phyloP scores from a whole-genome alignment of 2,329 filamentous ascomycete genomes.

The Oidium heveae region DNA sequence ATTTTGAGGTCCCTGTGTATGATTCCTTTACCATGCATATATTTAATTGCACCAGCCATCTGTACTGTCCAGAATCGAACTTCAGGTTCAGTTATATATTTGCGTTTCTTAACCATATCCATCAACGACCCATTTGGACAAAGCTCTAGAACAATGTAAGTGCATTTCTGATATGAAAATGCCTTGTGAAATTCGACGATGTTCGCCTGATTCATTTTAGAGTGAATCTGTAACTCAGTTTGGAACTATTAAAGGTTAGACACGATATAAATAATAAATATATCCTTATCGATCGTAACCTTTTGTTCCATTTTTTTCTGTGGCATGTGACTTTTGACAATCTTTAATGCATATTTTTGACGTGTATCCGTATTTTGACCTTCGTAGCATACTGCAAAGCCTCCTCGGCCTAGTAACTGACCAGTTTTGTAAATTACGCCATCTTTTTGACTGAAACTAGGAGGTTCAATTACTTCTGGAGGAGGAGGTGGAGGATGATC shows the following conservation, averaged over 20 bases:
- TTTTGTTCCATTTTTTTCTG: constrained; percentile 58
- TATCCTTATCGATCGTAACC: constrained; percentile 20
- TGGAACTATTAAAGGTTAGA: constrained; percentile 26
- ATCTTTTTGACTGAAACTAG: constrained; percentile 41
- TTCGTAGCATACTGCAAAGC: constrained; percentile 61
- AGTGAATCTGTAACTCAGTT: constrained; percentile 88
- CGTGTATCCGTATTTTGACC: constrained; percentile 37
- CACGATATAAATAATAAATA: background rate
- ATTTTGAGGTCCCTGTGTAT: constrained; percentile 96
- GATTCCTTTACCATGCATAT: constrained; percentile 85
- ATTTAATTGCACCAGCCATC: constrained; percentile 90
- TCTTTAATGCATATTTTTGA: constrained; percentile 52
- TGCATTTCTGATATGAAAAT: constrained; percentile 70
- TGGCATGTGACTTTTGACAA: constrained; percentile 63
- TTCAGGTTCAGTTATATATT: constrained; percentile 76
- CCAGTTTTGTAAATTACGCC: constrained; percentile 52
- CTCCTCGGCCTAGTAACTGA: constrained; percentile 52
- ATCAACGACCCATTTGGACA: constrained; percentile 91
- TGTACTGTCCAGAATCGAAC: constrained; percentile 85
- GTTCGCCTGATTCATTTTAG: constrained; percentile 87
- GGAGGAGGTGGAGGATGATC: constrained; percentile 42
- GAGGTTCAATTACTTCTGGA: constrained; percentile 30
- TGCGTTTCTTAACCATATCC: constrained; percentile 89
- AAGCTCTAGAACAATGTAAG: constrained; percentile 81
- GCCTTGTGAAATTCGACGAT: constrained; percentile 90